Percentiles rank a stretch among this genome's conserved stretches.
These are phyloP conservation scores for Aspergillus kassunensis DNA, from an alignment of 495 filamentous ascomycete genomes.

Conservation along the genomic window DNA sequence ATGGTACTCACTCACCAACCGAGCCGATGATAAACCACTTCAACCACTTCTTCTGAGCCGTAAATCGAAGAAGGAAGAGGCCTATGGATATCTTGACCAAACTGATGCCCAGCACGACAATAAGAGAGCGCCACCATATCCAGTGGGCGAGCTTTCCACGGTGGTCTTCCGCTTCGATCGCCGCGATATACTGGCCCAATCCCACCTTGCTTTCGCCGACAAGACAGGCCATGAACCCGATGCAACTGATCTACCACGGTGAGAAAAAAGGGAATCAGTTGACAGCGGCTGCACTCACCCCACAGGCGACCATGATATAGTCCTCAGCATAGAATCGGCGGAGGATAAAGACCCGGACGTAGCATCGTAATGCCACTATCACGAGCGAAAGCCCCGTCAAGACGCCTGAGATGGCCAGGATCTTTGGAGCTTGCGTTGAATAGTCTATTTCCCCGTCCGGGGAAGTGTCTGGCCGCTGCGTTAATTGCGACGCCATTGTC, in stretches of 20 bases:
- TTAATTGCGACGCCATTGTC: not conserved
- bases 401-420: constrained; percentile 15
- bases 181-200: constrained; percentile 12
- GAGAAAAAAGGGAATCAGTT: not conserved
- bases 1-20: constrained; percentile 21
- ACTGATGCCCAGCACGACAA: constrained; percentile 29
- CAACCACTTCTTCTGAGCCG: constrained; percentile 25
- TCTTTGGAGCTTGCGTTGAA: constrained; percentile 22
- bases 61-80: constrained; percentile 42
- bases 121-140: constrained; percentile 17
- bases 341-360: constrained; percentile 17
- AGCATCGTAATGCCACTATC: constrained; percentile 16
- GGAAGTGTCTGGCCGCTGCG: not conserved
- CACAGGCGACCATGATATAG: constrained; percentile 10
- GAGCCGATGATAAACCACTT: constrained; percentile 31
- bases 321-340: constrained; percentile 18
- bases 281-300: too few species aligned
- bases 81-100: constrained; percentile 46
- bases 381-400: constrained; percentile 15
- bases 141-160: constrained; percentile 2
- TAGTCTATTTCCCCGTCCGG: not conserved
- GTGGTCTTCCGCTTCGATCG: not conserved
- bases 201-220: constrained; percentile 17
- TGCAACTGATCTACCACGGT: too few species aligned
- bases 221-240: constrained; percentile 17